These are phyloP conservation scores for Helotiales sp. DNA, from an alignment of 2,329 filamentous ascomycete genomes.

Conservation along the genomic window DNA sequence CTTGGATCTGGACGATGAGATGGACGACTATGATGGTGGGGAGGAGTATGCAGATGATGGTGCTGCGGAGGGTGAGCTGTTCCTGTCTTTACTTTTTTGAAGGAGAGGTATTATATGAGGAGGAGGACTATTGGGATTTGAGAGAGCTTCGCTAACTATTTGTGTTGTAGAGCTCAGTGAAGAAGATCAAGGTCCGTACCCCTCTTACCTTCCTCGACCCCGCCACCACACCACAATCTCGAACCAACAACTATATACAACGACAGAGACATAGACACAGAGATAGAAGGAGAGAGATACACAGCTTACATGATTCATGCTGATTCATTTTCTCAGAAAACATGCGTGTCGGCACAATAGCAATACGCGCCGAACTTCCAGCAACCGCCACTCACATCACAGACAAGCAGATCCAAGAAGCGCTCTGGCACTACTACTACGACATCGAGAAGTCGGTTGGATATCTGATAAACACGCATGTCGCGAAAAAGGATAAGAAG, in stretches of 20 bases:
- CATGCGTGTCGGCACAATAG: conserved; percentile 68
- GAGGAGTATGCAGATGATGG: conserved; percentile 50
- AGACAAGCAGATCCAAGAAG: conserved; percentile 80
- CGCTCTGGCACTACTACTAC: conserved; percentile 95
- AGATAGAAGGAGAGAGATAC: not conserved
- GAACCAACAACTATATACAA: too few relatives aligned
- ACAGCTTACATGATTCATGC: not conserved
- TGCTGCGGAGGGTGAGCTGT: conserved; percentile 36
- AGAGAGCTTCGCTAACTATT: conserved; percentile 12
- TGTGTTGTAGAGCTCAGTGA: conserved; percentile 39
- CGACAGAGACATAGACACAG: too few relatives aligned
- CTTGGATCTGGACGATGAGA: conserved; percentile 51
- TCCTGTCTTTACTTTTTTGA: not conserved
- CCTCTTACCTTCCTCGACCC: conserved; percentile 11
- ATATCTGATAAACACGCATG: conserved; percentile 70
- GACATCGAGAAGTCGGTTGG: conserved; percentile 84
- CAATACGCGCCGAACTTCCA: conserved; percentile 71
- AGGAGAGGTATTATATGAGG: not conserved
- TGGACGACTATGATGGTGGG: conserved; percentile 57
- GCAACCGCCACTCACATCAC: conserved; percentile 56
- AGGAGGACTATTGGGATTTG: not conserved
- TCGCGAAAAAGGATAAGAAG: conserved; percentile 43
- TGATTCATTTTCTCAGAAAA: conserved; percentile 46
- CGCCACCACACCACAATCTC: not conserved
- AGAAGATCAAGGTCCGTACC: conserved; percentile 43